Percentiles rank a stretch among this genome's conserved stretches.
Evolutionary conservation across 495 filamentous ascomycete genomes (phyloP).

Genomic region (Evernia prunastri): DNA sequence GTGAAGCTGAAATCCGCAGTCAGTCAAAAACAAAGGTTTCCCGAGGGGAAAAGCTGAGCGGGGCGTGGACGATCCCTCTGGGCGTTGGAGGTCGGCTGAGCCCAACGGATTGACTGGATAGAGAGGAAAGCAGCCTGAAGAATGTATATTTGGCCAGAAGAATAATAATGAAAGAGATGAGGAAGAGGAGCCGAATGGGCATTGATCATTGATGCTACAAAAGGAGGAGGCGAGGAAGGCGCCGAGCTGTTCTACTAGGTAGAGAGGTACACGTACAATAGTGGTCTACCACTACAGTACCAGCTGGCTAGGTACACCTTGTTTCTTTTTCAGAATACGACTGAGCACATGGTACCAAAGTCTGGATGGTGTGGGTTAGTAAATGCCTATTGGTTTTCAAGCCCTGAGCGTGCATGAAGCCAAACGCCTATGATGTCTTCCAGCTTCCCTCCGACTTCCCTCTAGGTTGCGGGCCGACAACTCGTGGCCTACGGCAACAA

Average conservation of each 20-base stretch:
- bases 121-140: neutral
- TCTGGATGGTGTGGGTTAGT: neutral
- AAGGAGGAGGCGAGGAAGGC: neutral
- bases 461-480: conserved; percentile 24
- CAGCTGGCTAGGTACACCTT: too few relatives aligned
- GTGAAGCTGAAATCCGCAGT: conserved; percentile 9
- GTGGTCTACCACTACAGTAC: too few relatives aligned
- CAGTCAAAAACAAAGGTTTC: too few relatives aligned
- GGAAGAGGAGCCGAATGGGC: neutral
- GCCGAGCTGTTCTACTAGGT: too few relatives aligned
- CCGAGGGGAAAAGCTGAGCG: neutral
- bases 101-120: neutral
- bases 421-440: conserved; percentile 15
- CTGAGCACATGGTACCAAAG: conserved; percentile 4
- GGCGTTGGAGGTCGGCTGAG: conserved; percentile 6
- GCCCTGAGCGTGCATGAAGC: conserved; percentile 9
- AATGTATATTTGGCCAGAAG: neutral
- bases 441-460: neutral
- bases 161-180: neutral
- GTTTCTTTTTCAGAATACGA: neutral
- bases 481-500: conserved; percentile 17
- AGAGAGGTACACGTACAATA: too few relatives aligned
- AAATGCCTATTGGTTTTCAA: conserved; percentile 10
- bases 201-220: neutral
- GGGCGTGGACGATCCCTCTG: conserved; percentile 12